phyloP scores from a whole-genome alignment of 129 eudicot species.

The Flaveria trinervia region DNA sequence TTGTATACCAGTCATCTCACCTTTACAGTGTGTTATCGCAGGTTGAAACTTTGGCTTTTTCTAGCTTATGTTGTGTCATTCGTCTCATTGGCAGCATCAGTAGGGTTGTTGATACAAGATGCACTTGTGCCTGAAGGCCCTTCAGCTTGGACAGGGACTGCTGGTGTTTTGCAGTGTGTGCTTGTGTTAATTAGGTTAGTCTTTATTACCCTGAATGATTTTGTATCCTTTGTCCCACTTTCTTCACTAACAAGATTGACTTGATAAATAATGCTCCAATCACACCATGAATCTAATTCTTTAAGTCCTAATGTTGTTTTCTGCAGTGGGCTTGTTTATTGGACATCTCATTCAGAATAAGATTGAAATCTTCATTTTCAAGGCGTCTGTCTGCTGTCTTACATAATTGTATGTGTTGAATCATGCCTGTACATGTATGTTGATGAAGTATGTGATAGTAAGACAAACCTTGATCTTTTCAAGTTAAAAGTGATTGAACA shows the following conservation, averaged over 20 bases:
- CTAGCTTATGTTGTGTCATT: constrained; percentile 92
- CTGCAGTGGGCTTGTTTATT: constrained; percentile 75
- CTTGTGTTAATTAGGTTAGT: constrained; percentile 79
- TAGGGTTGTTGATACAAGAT: constrained; percentile 90
- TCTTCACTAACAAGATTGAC: background rate
- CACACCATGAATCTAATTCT: background rate
- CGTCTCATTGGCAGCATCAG: constrained; percentile 95
- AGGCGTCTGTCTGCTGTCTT: constrained; percentile 15
- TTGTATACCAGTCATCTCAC: constrained; percentile 14
- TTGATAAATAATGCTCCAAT: background rate
- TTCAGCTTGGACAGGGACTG: constrained; percentile 95
- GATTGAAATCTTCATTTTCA: constrained; percentile 24
- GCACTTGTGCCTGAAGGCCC: constrained; percentile 79
- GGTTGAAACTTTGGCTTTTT: constrained; percentile 98
- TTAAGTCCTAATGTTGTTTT: background rate
- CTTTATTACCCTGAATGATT: background rate
- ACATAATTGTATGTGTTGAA: constrained; percentile 1
- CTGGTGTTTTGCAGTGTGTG: constrained; percentile 96
- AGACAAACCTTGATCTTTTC: constrained; percentile 7
- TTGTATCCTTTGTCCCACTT: background rate
- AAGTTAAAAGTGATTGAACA: constrained; percentile 22
- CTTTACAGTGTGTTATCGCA: constrained; percentile 35
- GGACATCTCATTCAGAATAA: constrained; percentile 65
- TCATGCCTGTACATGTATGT: constrained; percentile 33
- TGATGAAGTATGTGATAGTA: constrained; percentile 21